A percentile compares a stretch with the other conserved stretches of the same genome.
Conservation (phyloP, 345 rosid genomes). For the Pugionium dolabratum region DNA sequence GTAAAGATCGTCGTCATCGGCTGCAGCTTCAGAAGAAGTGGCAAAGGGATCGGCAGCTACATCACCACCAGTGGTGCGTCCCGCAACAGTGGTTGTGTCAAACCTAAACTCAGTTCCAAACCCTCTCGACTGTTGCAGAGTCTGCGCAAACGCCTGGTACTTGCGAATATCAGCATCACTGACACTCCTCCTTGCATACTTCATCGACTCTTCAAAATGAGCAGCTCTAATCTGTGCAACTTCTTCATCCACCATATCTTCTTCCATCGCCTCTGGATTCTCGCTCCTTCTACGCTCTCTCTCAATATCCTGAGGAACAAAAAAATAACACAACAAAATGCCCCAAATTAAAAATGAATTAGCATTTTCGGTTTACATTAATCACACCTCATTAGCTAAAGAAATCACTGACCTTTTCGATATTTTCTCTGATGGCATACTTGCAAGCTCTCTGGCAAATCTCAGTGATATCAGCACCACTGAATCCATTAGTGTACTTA, state of each 20-base stretch:
- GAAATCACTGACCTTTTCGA: slow-evolving; percentile 64
- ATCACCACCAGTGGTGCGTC: slow-evolving; percentile 45
- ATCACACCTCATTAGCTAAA: neutral
- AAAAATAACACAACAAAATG: neutral
- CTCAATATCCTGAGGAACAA: slow-evolving; percentile 69
- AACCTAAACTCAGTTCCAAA: slow-evolving; percentile 84
- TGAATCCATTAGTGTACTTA: slow-evolving; percentile 86
- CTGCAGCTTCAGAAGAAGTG: slow-evolving; percentile 59
- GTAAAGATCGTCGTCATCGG: slow-evolving; percentile 87
- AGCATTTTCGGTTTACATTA: neutral
- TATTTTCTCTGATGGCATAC: slow-evolving; percentile 91
- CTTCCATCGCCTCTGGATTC: slow-evolving; percentile 97
- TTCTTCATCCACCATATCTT: slow-evolving; percentile 77
- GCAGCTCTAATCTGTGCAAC: slow-evolving; percentile 82
- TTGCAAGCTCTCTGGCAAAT: slow-evolving; percentile 94
- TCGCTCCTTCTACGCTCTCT: slow-evolving; percentile 75
- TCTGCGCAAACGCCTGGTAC: slow-evolving; percentile 95
- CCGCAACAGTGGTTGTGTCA: slow-evolving; percentile 45
- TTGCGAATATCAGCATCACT: slow-evolving; percentile 93
- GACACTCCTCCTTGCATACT: slow-evolving; percentile 86
- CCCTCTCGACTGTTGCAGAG: slow-evolving; percentile 92
- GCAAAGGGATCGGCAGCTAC: slow-evolving; percentile 74
- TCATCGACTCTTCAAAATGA: slow-evolving; percentile 94
- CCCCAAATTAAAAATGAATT: neutral
- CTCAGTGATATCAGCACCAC: slow-evolving; percentile 97